Evolutionary conservation across 2,329 filamentous ascomycete species (phyloP), one percentile per base, ranked within the genome.

Genomic region (Parascedosporium putredinis): DNA sequence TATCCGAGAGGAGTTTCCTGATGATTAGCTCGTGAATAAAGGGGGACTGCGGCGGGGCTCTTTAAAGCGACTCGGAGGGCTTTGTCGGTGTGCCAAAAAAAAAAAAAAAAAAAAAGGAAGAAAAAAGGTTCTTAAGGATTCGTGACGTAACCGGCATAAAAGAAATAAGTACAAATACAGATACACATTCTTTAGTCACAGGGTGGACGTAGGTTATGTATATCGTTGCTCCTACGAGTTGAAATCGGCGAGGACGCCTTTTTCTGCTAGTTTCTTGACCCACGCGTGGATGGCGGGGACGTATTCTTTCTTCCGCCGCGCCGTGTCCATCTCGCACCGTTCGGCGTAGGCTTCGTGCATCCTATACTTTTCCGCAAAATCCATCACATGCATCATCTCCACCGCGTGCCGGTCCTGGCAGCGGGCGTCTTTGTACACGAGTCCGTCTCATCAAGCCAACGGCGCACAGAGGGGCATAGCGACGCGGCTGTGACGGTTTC

Each of bases 1-100:
- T 64, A 60, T 78, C 27, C 67, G 68, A 57, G 87, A 94, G 57
- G 81, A 90, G 59, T 96, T 89, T 64, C 91, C 91, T 1, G 85
- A 95, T 60, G 88, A 94, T 65, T 95, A 55, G 61, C 40, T 34
- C 4, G 7, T 25, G 10, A n/a, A n/a, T n/a, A n/a, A n/a, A n/a
- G n/a, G n/a, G n/a, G n/a, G n/a, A n/a, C n/a, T n/a, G n/a, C n/a
- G n/a, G n/a, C n/a, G n/a, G n/a, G n/a, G n/a, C n/a, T n/a, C n/a
- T n/a, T n/a, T n/a, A n/a, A n/a, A n/a, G n/a, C n/a, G n/a, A n/a
- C n/a, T n/a, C n/a, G n/a, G n/a, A n/a, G n/a, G n/a, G n/a, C n/a
- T n/a, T n/a, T n/a, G n/a, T n/a, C n/a, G n/a, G n/a, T n/a, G n/a
- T n/a, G n/a, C n/a, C n/a, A n/a, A n/a, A n/a, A n/a, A n/a, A n/a